These are phyloP conservation scores for Brassica carinata DNA, from an alignment of 345 rosid genomes.

Conservation along the genomic window DNA sequence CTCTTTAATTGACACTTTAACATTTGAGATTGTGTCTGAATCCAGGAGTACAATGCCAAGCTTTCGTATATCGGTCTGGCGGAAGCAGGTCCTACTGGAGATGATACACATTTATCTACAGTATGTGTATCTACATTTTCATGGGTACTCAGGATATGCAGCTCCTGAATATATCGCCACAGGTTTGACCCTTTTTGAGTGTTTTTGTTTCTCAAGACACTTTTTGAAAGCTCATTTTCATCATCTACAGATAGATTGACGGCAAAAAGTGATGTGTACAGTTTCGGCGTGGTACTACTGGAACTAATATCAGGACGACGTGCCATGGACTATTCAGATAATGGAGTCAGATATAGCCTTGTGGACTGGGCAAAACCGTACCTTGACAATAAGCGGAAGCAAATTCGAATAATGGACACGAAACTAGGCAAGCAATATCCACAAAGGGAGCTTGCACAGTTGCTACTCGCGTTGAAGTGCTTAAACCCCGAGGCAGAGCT, in stretches of 20 bases:
- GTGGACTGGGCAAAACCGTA: slow-evolving; percentile 83
- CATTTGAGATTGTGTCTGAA: neutral
- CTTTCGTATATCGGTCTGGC: slow-evolving; percentile 99
- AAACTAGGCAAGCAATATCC: slow-evolving; percentile 72
- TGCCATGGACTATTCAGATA: slow-evolving; percentile 52
- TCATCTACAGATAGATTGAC: slow-evolving; percentile 56
- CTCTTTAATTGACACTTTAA: neutral
- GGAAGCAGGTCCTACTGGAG: slow-evolving; percentile 97
- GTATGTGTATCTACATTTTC: slow-evolving; percentile 73
- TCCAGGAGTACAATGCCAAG: slow-evolving; percentile 85
- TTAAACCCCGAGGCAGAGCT: slow-evolving; percentile 55
- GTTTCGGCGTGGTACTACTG: slow-evolving; percentile 71
- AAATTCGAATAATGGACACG: slow-evolving; percentile 71
- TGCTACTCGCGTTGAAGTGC: slow-evolving; percentile 62
- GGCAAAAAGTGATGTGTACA: slow-evolving; percentile 67
- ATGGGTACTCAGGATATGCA: slow-evolving; percentile 90
- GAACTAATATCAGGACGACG: slow-evolving; percentile 66
- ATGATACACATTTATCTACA: slow-evolving; percentile 87
- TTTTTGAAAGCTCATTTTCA: slow-evolving; percentile 26
- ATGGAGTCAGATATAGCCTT: slow-evolving; percentile 57
- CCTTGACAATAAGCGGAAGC: slow-evolving; percentile 59
- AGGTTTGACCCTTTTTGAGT: slow-evolving; percentile 47
- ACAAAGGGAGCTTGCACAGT: slow-evolving; percentile 55
- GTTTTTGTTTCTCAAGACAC: slow-evolving; percentile 5
- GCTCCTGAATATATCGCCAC: slow-evolving; percentile 98